Conservation (phyloP, 108 stramenopile genomes). For the Licmophora abbreviata region DNA sequence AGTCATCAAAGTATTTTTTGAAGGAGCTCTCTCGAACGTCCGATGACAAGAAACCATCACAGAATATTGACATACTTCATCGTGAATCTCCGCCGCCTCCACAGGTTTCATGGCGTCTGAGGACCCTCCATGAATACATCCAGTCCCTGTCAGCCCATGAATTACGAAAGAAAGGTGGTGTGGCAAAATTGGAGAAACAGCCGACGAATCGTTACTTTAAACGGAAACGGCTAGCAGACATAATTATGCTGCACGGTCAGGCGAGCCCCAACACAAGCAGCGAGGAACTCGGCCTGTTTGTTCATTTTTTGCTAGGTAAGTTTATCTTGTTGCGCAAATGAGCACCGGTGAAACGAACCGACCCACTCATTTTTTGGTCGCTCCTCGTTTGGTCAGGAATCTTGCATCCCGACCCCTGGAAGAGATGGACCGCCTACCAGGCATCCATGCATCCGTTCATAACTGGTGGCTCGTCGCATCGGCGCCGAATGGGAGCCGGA, state of each 20-base stretch:
- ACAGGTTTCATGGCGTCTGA: conserved; percentile 47
- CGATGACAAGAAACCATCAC: neutral
- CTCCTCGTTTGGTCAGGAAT: conserved; percentile 35
- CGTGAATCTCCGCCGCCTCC: conserved; percentile 3
- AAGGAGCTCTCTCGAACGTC: conserved; percentile 22
- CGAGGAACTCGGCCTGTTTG: conserved; percentile 50
- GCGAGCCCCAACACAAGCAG: conserved; percentile 33
- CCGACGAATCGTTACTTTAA: conserved; percentile 79
- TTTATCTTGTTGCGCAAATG: conserved; percentile 9
- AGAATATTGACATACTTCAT: neutral
- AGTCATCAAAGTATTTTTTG: conserved; percentile 55
- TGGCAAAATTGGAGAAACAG: conserved; percentile 64
- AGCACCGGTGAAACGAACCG: neutral
- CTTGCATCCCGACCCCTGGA: conserved; percentile 79
- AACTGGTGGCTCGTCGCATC: conserved; percentile 34
- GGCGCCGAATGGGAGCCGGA: conserved; percentile 3
- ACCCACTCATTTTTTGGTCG: neutral
- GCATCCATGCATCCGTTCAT: conserved; percentile 73
- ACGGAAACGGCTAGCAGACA: conserved; percentile 56
- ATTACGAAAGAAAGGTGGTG: conserved; percentile 57
- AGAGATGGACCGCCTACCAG: conserved; percentile 74
- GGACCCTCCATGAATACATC: conserved; percentile 63
- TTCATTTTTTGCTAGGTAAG: conserved; percentile 71
- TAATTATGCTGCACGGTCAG: conserved; percentile 63
- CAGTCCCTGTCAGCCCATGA: conserved; percentile 57